Percentiles rank a stretch among this genome's conserved stretches.
Evolutionary conservation across 495 filamentous ascomycete genomes (phyloP).

Genomic region (Thozetella sp.): DNA sequence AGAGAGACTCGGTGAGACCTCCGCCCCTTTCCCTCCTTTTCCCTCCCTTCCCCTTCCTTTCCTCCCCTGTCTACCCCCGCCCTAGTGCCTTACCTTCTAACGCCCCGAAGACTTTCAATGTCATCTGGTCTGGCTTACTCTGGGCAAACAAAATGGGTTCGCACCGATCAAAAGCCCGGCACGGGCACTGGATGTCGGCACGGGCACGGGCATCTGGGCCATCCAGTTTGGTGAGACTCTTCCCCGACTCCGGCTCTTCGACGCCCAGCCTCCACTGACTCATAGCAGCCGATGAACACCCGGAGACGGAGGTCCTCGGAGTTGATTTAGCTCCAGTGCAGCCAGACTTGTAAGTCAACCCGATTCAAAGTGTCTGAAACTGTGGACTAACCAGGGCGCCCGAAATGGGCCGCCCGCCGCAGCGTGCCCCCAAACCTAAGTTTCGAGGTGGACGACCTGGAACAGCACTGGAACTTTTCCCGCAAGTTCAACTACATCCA

Average conservation of each 20-base stretch:
- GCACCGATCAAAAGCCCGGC: constrained; percentile 6
- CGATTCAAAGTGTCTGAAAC: not conserved
- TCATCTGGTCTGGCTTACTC: constrained; percentile 13
- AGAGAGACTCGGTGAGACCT: constrained; percentile 9
- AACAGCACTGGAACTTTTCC: constrained; percentile 45
- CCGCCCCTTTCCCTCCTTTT: too few relatives aligned
- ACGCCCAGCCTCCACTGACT: not conserved
- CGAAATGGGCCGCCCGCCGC: too few relatives aligned
- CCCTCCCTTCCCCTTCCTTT: too few relatives aligned
- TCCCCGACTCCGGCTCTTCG: not conserved
- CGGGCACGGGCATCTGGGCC: constrained; percentile 14
- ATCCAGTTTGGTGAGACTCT: constrained; percentile 11
- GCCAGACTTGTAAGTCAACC: not conserved
- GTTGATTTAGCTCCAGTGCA: constrained; percentile 5
- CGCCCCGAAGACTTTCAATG: constrained; percentile 11
- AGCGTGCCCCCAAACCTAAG: constrained; percentile 39
- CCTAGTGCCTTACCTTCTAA: not conserved
- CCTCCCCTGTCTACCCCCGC: not conserved
- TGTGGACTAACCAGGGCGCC: not conserved
- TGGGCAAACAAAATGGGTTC: constrained; percentile 7
- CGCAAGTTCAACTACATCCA: constrained; percentile 48
- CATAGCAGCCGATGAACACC: not conserved
- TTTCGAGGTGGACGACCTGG: constrained; percentile 47
- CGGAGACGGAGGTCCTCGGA: constrained; percentile 1
- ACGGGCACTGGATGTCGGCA: constrained; percentile 11